These are phyloP conservation scores for Phialophora verrucosa DNA, from an alignment of 2,329 filamentous ascomycete species.

Conservation along the genomic window DNA sequence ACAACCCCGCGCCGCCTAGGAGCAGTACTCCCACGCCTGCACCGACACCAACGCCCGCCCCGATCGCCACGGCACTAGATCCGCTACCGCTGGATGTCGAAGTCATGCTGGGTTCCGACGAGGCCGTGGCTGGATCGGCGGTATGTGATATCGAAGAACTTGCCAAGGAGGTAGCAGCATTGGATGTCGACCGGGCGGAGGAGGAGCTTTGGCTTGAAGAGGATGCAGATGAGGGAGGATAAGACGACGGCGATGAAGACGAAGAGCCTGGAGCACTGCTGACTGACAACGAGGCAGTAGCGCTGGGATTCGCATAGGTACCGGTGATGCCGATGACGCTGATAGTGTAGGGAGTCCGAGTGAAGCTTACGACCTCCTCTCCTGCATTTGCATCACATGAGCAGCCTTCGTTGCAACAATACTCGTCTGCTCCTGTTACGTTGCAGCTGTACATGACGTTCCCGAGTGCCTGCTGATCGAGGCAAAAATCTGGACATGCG, in stretches of 20 bases:
- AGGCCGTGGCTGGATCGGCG: background rate
- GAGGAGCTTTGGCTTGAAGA: background rate
- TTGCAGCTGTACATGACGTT: slow-evolving; percentile 38
- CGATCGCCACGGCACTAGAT: slow-evolving; percentile 13
- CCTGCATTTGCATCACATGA: slow-evolving; percentile 8
- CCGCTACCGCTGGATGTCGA: background rate
- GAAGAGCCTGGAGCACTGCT: background rate
- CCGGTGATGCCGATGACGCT: slow-evolving; percentile 13
- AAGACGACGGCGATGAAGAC: background rate
- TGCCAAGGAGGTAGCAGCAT: background rate
- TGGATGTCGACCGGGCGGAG: background rate
- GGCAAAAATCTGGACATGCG: slow-evolving; percentile 46
- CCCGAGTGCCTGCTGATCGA: slow-evolving; percentile 33
- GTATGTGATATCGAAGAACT: background rate
- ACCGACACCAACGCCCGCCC: slow-evolving; percentile 21
- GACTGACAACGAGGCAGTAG: background rate
- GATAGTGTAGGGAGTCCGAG: slow-evolving; percentile 21
- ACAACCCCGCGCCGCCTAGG: background rate
- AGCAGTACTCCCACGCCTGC: slow-evolving; percentile 15
- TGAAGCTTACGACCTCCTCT: slow-evolving; percentile 21
- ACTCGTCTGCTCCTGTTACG: slow-evolving; percentile 37
- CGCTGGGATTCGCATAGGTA: slow-evolving; percentile 21
- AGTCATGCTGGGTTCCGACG: background rate
- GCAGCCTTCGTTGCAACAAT: slow-evolving; percentile 41
- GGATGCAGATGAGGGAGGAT: background rate